These are phyloP conservation scores for Debaryomyces udenii DNA, from an alignment of 1,139 yeast species.

Conservation along the genomic window DNA sequence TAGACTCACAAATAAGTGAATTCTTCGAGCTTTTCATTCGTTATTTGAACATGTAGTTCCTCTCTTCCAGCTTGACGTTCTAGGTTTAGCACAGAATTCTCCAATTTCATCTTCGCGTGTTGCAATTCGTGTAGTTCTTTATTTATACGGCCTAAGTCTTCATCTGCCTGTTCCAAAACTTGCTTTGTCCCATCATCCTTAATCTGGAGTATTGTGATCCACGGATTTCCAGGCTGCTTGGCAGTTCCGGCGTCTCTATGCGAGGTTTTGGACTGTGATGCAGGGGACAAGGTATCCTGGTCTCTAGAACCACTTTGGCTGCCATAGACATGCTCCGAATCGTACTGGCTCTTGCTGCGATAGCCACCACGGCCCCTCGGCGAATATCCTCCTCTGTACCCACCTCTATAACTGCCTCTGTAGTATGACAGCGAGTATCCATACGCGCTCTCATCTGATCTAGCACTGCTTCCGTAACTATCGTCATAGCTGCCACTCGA, in stretches of 20 bases:
- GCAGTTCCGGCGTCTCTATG: constrained; percentile 4
- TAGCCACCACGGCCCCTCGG: constrained; percentile 4
- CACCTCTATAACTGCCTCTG: constrained; percentile 10
- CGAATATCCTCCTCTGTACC: constrained; percentile 9
- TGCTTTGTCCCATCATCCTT: constrained; percentile 25
- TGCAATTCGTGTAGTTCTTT: constrained; percentile 32
- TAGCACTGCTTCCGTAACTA: constrained; percentile 31
- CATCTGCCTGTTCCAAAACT: constrained; percentile 23
- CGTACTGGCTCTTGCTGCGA: background rate
- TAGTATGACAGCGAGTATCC: constrained; percentile 6
- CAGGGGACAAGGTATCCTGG: constrained; percentile 3
- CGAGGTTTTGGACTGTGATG: constrained; percentile 2
- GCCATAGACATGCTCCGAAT: background rate
- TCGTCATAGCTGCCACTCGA: constrained; percentile 25
- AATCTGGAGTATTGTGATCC: constrained; percentile 31
- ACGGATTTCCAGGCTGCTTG: constrained; percentile 29
- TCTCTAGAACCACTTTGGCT: background rate
- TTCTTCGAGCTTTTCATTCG: constrained; percentile 47
- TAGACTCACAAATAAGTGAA: constrained; percentile 37
- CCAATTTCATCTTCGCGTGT: constrained; percentile 25
- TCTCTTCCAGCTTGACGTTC: constrained; percentile 37
- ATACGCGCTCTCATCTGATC: constrained; percentile 20
- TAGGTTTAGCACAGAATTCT: constrained; percentile 25
- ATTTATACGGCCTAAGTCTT: constrained; percentile 26
- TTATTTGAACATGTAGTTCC: constrained; percentile 38